Percentiles rank a stretch among this genome's conserved stretches.
Conservation (phyloP, 1,284 basidiomycete genomes). For the Marasmius tenuissimus region DNA sequence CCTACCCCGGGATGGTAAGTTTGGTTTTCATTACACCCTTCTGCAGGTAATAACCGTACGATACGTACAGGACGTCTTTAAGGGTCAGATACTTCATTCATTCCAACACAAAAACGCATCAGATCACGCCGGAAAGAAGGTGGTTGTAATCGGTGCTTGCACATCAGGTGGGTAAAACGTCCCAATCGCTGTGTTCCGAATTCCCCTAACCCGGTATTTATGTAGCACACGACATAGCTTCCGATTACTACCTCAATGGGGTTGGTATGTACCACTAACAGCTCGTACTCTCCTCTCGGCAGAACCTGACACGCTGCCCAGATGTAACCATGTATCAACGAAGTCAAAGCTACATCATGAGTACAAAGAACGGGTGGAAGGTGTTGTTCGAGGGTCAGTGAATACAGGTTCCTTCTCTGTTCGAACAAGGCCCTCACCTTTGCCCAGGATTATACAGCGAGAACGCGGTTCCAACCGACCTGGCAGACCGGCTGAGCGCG, state of each 20-base stretch:
- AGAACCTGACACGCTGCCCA: constrained; percentile 14
- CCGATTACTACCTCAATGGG: constrained; percentile 11
- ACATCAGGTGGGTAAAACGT: constrained; percentile 45
- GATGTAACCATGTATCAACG: constrained; percentile 68
- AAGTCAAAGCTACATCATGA: constrained; percentile 61
- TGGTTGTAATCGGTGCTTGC: constrained; percentile 61
- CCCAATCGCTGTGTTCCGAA: not conserved
- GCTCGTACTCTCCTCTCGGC: too few species aligned
- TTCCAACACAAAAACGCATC: constrained; percentile 8
- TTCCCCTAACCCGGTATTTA: not conserved
- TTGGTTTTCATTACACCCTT: not conserved
- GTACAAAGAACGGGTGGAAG: constrained; percentile 45
- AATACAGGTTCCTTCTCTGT: not conserved
- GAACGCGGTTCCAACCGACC: constrained; percentile 44
- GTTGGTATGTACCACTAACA: constrained; percentile 2
- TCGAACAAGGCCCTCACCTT: not conserved
- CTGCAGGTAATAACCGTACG: not conserved
- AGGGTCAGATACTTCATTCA: constrained; percentile 12
- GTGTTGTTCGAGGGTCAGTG: constrained; percentile 28
- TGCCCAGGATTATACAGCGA: constrained; percentile 40
- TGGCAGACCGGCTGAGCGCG: constrained; percentile 51
- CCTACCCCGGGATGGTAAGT: constrained; percentile 31
- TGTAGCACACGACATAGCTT: constrained; percentile 11
- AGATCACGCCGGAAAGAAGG: constrained; percentile 13
- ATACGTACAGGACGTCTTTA: constrained; percentile 27